Percentiles rank a stretch among this genome's conserved stretches.
Conservation (phyloP, 1,139 yeast genomes). For the Saccharomycopsis hybrid region DNA sequence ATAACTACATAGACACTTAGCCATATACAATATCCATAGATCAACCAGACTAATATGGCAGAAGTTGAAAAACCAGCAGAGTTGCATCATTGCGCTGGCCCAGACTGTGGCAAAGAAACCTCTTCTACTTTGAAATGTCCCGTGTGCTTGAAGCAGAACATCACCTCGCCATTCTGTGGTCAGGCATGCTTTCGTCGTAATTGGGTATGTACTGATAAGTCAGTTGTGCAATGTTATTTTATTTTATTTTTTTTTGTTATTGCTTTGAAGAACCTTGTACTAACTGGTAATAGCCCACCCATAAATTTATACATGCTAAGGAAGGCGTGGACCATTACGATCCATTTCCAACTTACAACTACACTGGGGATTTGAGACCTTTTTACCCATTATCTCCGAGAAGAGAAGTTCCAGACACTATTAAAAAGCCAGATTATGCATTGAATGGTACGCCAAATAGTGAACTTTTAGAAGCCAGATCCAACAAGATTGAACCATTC, state of each 20-base stretch:
- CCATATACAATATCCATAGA: too few species aligned
- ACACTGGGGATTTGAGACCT: slow-evolving; percentile 71
- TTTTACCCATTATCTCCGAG: slow-evolving; percentile 73
- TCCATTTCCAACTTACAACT: slow-evolving; percentile 78
- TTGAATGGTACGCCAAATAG: slow-evolving; percentile 67
- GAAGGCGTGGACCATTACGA: slow-evolving; percentile 47
- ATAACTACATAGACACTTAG: too few species aligned
- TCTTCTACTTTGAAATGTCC: slow-evolving; percentile 82
- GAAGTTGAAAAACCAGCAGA: not conserved
- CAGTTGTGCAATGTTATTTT: slow-evolving; percentile 20
- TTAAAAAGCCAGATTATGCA: slow-evolving; percentile 82
- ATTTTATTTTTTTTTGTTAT: too few species aligned
- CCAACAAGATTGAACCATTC: slow-evolving; percentile 58
- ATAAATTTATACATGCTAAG: slow-evolving; percentile 45
- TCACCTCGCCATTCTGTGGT: slow-evolving; percentile 65
- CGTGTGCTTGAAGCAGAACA: slow-evolving; percentile 70
- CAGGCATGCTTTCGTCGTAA: slow-evolving; percentile 78
- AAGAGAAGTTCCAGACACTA: slow-evolving; percentile 63
- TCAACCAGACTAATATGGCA: too few species aligned
- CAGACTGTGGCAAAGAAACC: slow-evolving; percentile 80
- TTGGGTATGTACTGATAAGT: slow-evolving; percentile 45
- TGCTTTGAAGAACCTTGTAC: too few species aligned
- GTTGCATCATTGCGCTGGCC: slow-evolving; percentile 50
- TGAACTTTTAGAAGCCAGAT: slow-evolving; percentile 70
- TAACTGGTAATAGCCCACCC: slow-evolving; percentile 28